Evolutionary conservation across 768 basidiomycete species (phyloP), one percentile per base, ranked within the genome.

Genomic region (Lanmaoa pseudosensibilis): DNA sequence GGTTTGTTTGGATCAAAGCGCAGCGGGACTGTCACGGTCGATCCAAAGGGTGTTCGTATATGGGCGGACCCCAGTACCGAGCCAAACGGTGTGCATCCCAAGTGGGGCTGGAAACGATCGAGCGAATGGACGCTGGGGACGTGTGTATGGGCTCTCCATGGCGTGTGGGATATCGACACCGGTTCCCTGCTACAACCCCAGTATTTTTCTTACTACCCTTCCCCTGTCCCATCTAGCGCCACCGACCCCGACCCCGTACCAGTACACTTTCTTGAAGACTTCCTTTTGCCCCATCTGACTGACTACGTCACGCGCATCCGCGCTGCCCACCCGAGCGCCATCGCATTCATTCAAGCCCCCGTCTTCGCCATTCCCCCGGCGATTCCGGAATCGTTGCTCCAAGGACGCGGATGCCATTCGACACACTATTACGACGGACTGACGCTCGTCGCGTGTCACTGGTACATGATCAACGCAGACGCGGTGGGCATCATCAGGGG

Each of bases 381-480:
- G 23, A 69, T 85, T 1, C 79, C 81, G 9, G 79, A 81, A 23
- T 79, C 81, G 10, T 72, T 86, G 15, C 71, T 85, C 18, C 79
- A 82, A 15, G 86, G 94, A 2, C 84, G 88, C 2, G 86, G 81
- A 30, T 83, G 76, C 33, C 88, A 91, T 61, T 86, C 89, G 5
- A 79, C 86, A 0, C 96, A 98, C 70, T 98, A 94, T 70, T 98
- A 98, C 66, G 95, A 98, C 63, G 95, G 95, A 1, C 76, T 98
- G 39, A 98, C 96, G 0, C 82, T 98, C 40, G 78, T 98, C n/a
- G 90, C 91, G 34, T 80, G 92, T 36, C 92, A 94, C 65, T 94
- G 91, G 92, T 88, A 94, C 68, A 88, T 88, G 86, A 90, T 93
- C 80, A 98, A 98, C 64, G 94, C 93, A 2, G 94, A 98, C 72